Evolutionary conservation across 345 rosid species (phyloP), one percentile per base, ranked within the genome.

Genomic region (Populus davidiana): DNA sequence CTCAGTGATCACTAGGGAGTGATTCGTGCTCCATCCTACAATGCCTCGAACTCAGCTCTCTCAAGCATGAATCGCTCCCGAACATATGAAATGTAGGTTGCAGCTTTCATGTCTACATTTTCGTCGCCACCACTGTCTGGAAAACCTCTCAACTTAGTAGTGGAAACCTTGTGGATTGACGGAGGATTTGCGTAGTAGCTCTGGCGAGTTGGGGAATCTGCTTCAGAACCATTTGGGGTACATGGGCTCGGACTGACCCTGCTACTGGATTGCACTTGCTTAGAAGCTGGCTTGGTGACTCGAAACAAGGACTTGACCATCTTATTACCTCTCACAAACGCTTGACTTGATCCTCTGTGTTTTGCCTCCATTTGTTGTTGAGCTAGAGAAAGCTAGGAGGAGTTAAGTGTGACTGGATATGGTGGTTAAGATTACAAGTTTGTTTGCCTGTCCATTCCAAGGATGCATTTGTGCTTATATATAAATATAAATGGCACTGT

Each of bases 41-140:
- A 50, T 27, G 43, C 41, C 44, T 72, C 74, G 5, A 77, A 33
- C 39, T 85, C 84, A 49, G 70, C 67, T 59, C 69, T 71, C 65
- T 84, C 85, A 2, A 69, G 70, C n/a, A 78, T 73, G 81, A 88
- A 86, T 68, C 86, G 79, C 67, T 88, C 86, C 27, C 72, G 84
- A 74, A 85, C 90, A n/a, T 23, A 12, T 0, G 80, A 64, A 64
- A 87, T 90, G 71, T 81, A 86, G 72, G 70, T 77, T 6, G 87
- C 49, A 8, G 90, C 88, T 77, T 79, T 85, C 67, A 20, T 12
- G 71, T 90, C 89, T 20, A 86, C 87, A 61, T 88, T 78, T 76
- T 81, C 89, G 18, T 87, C 90, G 13, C 77, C 89, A 7, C 72
- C 77, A n/a, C 17, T n/a, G 29, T 67, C 79, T 41, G 31, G 76